A percentile compares a stretch with the other conserved stretches of the same genome.
Evolutionary conservation across 2,329 filamentous ascomycete species (phyloP).

Genomic region (Dendryphion nanum): DNA sequence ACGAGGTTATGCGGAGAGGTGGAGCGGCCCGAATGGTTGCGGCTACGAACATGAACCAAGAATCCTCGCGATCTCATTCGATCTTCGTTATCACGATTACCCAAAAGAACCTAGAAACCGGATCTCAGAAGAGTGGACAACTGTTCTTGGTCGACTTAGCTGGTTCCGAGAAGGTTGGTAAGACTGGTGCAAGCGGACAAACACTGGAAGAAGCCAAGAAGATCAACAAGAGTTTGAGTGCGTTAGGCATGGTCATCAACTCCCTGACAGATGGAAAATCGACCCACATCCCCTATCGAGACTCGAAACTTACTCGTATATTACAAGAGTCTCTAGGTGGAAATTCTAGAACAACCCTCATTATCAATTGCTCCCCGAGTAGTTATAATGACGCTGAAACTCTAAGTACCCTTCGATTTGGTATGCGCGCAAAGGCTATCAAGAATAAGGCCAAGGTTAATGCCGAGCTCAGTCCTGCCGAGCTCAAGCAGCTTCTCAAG

Average conservation of each 20-base stretch:
- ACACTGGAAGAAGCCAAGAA: constrained; percentile 98
- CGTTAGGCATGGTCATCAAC: constrained; percentile 98
- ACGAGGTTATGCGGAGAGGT: constrained; percentile 93
- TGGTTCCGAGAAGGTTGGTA: constrained; percentile 97
- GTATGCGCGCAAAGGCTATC: constrained; percentile 95
- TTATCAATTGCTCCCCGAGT: constrained; percentile 98
- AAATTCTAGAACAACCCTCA: constrained; percentile 96
- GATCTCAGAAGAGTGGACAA: constrained; percentile 90
- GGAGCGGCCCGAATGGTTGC: constrained; percentile 87
- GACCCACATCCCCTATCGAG: constrained; percentile 91
- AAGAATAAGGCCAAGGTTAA: constrained; percentile 99
- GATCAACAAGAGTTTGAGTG: constrained; percentile 99
- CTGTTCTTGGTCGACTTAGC: constrained; percentile 97
- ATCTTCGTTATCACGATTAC: constrained; percentile 97
- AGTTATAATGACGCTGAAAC: constrained; percentile 98
- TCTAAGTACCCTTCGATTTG: constrained; percentile 85
- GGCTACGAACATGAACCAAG: constrained; percentile 98
- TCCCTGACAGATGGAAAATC: constrained; percentile 95
- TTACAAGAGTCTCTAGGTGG: constrained; percentile 95
- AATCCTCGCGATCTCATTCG: constrained; percentile 96
- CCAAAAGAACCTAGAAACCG: constrained; percentile 96
- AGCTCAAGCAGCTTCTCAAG: constrained; percentile 89
- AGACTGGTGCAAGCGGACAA: constrained; percentile 96
- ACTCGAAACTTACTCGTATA: constrained; percentile 96
- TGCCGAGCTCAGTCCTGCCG: constrained; percentile 90